Percentiles rank a stretch among this genome's conserved stretches.
phyloP scores from a whole-genome alignment of 1,284 basidiomycete species.

The Leucocoprinus gongylophorus region DNA sequence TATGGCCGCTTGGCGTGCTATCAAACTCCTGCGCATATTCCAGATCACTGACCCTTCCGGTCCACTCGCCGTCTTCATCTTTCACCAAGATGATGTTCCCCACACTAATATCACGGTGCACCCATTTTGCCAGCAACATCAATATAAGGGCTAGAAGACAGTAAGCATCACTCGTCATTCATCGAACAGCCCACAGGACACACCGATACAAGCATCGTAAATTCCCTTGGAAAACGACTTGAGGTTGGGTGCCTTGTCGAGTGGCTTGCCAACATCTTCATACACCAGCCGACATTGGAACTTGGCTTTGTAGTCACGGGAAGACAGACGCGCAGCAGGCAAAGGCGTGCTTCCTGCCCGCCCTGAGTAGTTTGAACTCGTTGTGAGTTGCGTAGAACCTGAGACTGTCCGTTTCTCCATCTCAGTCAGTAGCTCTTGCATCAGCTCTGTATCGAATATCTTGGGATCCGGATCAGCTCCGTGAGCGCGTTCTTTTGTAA shows the following conservation, averaged over 20 bases:
- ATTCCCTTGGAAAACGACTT: slow-evolving; percentile 7
- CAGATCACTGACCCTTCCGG: neutral
- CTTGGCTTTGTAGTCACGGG: slow-evolving; percentile 2
- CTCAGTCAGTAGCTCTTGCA: too few relatives aligned
- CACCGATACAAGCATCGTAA: slow-evolving; percentile 15
- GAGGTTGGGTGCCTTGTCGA: neutral
- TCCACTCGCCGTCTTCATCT: neutral
- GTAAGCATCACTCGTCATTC: neutral
- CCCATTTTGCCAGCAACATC: slow-evolving; percentile 17
- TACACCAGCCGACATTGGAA: too few relatives aligned
- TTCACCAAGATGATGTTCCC: neutral
- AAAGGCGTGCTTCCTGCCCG: too few relatives aligned
- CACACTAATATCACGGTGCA: slow-evolving; percentile 22
- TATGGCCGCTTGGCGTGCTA: neutral
- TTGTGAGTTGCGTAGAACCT: neutral
- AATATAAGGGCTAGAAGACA: slow-evolving; percentile 15
- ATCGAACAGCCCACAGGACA: neutral
- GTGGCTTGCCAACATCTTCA: slow-evolving; percentile 12
- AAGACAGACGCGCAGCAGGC: neutral
- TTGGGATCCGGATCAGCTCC: neutral
- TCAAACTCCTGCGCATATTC: neutral
- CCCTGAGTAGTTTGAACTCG: neutral
- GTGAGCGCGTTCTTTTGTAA: neutral
- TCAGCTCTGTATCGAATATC: neutral
- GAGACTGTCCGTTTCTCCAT: neutral